Conservation (phyloP, 192 early-diverging fungal genomes). For the Kappamyces sp. region DNA sequence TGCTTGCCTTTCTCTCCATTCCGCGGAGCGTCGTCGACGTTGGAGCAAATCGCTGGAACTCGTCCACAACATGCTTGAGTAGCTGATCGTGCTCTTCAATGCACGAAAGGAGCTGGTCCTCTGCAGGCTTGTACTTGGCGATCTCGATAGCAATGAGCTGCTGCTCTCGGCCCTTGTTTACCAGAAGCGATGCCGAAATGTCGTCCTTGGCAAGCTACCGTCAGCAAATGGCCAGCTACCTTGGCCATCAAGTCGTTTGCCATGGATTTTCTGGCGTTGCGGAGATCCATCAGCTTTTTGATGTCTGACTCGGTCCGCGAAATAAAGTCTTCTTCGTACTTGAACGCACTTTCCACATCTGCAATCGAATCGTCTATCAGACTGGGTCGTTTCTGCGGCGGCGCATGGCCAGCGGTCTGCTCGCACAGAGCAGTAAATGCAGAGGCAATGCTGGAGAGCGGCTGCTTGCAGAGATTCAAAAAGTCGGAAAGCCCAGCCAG, state of each 20-base stretch:
- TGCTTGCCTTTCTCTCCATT: constrained; percentile 60
- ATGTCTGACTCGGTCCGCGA: constrained; percentile 61
- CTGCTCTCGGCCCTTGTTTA: constrained; percentile 79
- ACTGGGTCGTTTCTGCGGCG: background rate
- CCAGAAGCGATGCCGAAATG: constrained; percentile 70
- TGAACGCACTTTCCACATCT: constrained; percentile 32
- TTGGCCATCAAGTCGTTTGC: constrained; percentile 73
- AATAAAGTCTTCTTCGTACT: constrained; percentile 53
- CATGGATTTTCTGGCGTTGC: constrained; percentile 62
- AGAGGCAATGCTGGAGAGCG: constrained; percentile 41
- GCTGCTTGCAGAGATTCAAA: constrained; percentile 32
- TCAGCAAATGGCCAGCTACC: constrained; percentile 29
- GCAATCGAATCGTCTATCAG: constrained; percentile 40
- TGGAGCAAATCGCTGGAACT: constrained; percentile 62
- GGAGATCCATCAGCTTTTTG: constrained; percentile 56
- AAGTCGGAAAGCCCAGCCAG: constrained; percentile 28
- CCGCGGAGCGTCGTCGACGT: constrained; percentile 67
- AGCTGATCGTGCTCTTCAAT: constrained; percentile 68
- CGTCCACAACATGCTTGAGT: constrained; percentile 66
- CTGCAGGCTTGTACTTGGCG: constrained; percentile 80
- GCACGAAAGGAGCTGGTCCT: constrained; percentile 66
- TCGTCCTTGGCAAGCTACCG: constrained; percentile 72
- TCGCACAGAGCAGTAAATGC: constrained; percentile 38
- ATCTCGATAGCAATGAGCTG: constrained; percentile 87
- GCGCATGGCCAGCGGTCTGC: background rate